Percentiles rank a stretch among this genome's conserved stretches.
phyloP scores from a whole-genome alignment of 2,329 filamentous ascomycete species.

The Claviceps purpurea region DNA sequence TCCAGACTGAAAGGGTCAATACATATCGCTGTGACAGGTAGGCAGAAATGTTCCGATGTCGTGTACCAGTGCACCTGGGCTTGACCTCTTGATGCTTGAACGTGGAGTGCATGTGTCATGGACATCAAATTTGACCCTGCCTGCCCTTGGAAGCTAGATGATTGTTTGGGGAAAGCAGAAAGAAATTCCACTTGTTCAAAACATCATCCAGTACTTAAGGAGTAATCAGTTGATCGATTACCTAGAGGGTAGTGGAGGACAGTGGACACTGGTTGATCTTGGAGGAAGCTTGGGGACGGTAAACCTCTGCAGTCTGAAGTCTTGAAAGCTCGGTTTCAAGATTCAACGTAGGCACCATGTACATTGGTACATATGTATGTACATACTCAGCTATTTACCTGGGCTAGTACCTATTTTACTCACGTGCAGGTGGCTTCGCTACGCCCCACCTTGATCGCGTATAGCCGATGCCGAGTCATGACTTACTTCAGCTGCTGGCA shows the following conservation, averaged over 20 bases:
- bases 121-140: neutral
- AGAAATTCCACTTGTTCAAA: neutral
- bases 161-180: neutral
- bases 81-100: neutral
- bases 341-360: too few relatives aligned
- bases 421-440: neutral
- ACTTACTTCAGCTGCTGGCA: neutral
- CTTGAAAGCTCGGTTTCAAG: neutral
- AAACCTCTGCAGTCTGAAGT: neutral
- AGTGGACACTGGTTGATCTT: too few relatives aligned
- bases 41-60: conserved; percentile 2
- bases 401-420: neutral
- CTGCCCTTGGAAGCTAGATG: neutral
- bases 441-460: neutral
- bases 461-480: neutral
- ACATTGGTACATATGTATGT: too few relatives aligned
- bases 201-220: neutral
- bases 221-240: neutral
- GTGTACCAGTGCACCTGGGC: conserved; percentile 1
- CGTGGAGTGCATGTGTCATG: neutral
- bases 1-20: neutral
- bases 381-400: neutral
- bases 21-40: neutral
- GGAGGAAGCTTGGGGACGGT: neutral
- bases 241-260: neutral